phyloP scores from a whole-genome alignment of 2,329 filamentous ascomycete genomes.

The Aspergillus fischeri region DNA sequence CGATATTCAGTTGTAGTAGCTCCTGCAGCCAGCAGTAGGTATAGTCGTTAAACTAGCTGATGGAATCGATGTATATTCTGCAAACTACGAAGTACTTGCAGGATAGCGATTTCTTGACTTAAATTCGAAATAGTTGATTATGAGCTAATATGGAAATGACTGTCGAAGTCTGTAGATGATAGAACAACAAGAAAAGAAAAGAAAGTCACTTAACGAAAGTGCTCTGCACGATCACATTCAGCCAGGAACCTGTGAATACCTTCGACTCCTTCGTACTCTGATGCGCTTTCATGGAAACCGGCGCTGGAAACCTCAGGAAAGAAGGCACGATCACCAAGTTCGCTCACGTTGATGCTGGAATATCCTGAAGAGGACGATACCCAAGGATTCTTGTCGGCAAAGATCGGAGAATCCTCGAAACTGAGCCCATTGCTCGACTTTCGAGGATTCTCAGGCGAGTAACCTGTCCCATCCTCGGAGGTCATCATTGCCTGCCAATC shows the following conservation, averaged over 20 bases:
- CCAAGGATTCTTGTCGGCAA: conserved; percentile 51
- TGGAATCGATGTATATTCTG: neutral
- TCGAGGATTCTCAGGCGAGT: conserved; percentile 20
- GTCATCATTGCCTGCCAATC: conserved; percentile 58
- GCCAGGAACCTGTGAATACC: conserved; percentile 64
- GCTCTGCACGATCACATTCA: conserved; percentile 54
- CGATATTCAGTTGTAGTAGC: too few species aligned
- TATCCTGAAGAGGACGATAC: conserved; percentile 51
- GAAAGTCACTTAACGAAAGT: conserved; percentile 3
- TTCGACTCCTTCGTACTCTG: conserved; percentile 60
- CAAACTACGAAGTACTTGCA: conserved; percentile 1
- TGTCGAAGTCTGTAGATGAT: conserved; percentile 13
- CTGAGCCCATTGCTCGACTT: conserved; percentile 29
- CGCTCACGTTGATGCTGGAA: conserved; percentile 55
- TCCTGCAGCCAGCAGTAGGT: neutral
- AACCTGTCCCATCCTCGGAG: conserved; percentile 26
- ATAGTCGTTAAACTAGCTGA: neutral
- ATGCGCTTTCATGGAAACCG: conserved; percentile 27
- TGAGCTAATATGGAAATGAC: conserved; percentile 5
- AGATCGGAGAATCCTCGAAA: conserved; percentile 41
- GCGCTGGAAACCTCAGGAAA: conserved; percentile 40
- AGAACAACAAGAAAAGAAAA: conserved; percentile 2
- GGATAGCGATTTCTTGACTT: neutral
- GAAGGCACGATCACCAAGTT: conserved; percentile 40
- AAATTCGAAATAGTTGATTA: neutral